These are phyloP conservation scores for Taxillus chinensis DNA, from an alignment of 164 flowering plant genomes.

Conservation along the genomic window DNA sequence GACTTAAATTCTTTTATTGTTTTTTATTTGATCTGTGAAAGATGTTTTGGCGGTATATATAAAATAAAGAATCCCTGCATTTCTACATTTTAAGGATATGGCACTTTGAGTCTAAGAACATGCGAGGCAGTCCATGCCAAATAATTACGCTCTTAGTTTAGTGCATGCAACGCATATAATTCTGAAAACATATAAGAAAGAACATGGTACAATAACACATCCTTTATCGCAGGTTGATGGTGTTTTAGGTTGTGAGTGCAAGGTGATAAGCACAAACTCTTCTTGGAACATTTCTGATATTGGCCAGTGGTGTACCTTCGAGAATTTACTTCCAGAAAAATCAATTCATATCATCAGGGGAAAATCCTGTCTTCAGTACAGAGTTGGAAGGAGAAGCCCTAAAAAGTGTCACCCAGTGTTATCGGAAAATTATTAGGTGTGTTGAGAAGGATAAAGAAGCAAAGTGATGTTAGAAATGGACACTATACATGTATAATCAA, in stretches of 20 bases:
- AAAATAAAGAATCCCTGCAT: too few relatives aligned
- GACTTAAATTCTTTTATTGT: too few relatives aligned
- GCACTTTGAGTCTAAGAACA: too few relatives aligned
- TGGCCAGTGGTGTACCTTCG: conserved; percentile 18
- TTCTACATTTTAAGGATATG: too few relatives aligned
- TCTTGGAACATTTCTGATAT: conserved; percentile 15
- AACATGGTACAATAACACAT: too few relatives aligned
- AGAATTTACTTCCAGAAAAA: conserved; percentile 22
- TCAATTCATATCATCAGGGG: conserved; percentile 15
- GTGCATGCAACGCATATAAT: too few relatives aligned
- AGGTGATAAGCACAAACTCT: conserved; percentile 18
- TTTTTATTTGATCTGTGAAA: too few relatives aligned
- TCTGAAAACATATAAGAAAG: too few relatives aligned
- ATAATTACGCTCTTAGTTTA: too few relatives aligned
- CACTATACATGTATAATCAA: conserved; percentile 29
- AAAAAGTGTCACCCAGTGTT: conserved; percentile 15
- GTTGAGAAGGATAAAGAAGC: conserved; percentile 13
- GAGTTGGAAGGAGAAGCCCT: conserved; percentile 21
- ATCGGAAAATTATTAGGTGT: conserved; percentile 7
- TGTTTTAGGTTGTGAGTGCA: conserved; percentile 74
- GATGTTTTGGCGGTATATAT: too few relatives aligned
- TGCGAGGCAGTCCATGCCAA: too few relatives aligned
- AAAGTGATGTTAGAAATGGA: conserved; percentile 21
- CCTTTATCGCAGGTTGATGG: conserved; percentile 65
- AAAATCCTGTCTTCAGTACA: conserved; percentile 17